phyloP scores from a whole-genome alignment of 768 basidiomycete species.

The Leccinum variicolor region DNA sequence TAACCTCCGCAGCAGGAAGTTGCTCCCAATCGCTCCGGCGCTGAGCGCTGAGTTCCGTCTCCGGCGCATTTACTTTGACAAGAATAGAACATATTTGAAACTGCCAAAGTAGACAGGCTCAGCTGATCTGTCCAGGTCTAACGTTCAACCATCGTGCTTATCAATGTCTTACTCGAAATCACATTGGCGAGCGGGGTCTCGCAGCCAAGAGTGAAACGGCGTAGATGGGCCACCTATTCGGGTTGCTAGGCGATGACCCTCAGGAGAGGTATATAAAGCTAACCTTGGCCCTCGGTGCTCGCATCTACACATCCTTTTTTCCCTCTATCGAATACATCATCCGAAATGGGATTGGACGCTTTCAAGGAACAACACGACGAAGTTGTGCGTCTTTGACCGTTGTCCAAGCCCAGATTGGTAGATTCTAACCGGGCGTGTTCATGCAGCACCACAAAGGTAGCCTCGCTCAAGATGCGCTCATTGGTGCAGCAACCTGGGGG shows the following conservation, averaged over 20 bases:
- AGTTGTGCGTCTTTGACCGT: constrained; percentile 3
- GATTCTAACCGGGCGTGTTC: background rate
- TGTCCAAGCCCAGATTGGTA: background rate
- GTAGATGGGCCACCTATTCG: background rate
- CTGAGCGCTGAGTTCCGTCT: background rate
- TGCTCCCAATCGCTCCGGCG: background rate
- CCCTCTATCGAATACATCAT: background rate
- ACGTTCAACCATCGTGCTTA: constrained; percentile 10
- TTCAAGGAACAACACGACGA: background rate
- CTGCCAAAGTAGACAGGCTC: constrained; percentile 3
- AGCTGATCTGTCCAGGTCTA: background rate
- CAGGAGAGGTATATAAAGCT: background rate
- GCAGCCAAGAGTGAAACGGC: constrained; percentile 4
- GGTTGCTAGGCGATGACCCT: background rate
- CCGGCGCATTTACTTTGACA: background rate
- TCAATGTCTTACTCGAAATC: constrained; percentile 19
- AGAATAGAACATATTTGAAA: constrained; percentile 4
- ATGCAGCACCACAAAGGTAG: constrained; percentile 14
- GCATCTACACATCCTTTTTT: background rate
- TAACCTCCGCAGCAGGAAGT: background rate
- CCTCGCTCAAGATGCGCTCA: constrained; percentile 17
- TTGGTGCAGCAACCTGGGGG: constrained; percentile 17
- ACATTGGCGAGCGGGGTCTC: constrained; percentile 2
- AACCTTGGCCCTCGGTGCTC: background rate
- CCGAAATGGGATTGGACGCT: constrained; percentile 11